Evolutionary conservation across 2,329 filamentous ascomycete species (phyloP).

Genomic region (Coleophoma eucalyptorum): DNA sequence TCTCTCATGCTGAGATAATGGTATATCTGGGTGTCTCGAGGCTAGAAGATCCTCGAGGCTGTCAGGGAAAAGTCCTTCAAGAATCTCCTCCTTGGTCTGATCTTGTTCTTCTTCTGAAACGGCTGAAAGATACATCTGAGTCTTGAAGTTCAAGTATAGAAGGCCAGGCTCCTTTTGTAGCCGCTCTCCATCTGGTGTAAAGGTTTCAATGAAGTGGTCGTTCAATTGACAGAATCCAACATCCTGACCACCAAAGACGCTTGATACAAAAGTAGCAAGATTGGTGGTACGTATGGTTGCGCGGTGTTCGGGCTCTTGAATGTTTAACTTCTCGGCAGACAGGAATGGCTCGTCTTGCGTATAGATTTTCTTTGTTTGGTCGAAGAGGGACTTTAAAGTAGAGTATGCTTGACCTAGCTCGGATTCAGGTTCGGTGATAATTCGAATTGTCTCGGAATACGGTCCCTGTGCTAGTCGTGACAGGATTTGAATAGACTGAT

Average conservation of each 20-base stretch:
- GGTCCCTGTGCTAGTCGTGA: constrained; percentile 51
- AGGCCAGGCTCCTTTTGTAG: constrained; percentile 56
- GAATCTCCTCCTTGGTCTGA: constrained; percentile 46
- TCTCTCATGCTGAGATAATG: constrained; percentile 52
- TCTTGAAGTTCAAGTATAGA: constrained; percentile 62
- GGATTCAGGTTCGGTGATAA: constrained; percentile 50
- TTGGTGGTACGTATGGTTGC: constrained; percentile 61
- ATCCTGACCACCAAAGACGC: constrained; percentile 59
- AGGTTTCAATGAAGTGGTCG: constrained; percentile 59
- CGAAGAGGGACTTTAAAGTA: constrained; percentile 57
- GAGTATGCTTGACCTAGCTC: constrained; percentile 58
- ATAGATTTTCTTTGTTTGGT: constrained; percentile 60
- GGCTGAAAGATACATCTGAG: constrained; percentile 62
- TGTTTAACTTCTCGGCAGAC: constrained; percentile 45
- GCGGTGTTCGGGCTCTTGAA: constrained; percentile 47
- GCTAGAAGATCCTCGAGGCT: constrained; percentile 51
- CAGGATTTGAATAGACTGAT: constrained; percentile 54
- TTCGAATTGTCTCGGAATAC: constrained; percentile 51
- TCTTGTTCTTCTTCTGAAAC: constrained; percentile 48
- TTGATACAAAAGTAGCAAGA: constrained; percentile 60
- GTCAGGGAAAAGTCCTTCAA: constrained; percentile 56
- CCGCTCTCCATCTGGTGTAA: constrained; percentile 54
- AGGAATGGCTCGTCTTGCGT: constrained; percentile 47
- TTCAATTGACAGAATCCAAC: constrained; percentile 62
- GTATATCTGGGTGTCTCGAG: constrained; percentile 47